Evolutionary conservation across 139 green algal species (phyloP), one percentile per base, ranked within the genome.

Genomic region (Trebouxia sp.): DNA sequence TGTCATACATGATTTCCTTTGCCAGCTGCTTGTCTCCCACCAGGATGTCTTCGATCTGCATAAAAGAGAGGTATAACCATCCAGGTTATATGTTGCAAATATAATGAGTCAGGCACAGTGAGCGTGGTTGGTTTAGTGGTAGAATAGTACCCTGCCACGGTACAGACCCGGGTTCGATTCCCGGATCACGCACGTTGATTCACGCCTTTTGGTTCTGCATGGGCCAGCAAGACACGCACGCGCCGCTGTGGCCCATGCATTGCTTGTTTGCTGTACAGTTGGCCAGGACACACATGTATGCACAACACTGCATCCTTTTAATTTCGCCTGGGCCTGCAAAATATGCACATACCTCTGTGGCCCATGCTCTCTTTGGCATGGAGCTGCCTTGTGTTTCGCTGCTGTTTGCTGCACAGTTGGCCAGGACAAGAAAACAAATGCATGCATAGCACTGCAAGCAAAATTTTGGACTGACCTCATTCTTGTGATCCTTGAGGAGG

Each of bases 1-100:
- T 90, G 79, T 97, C 94, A 69, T 93, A 95, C 84, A 97, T 58
- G 14, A 97, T 80, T 90, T 97, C 93, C 65, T 89, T 90, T 6
- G 89, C 93, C 51, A 97, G 89, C 84, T 92, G 90, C 47, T 72
- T 76, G 88, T 98, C 94, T 0, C 79, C 89, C 65, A 89, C 93
- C 47, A 98, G 80, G 58, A 98, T 94, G 74, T 97, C 94, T 76
- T 96, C 91, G 14, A 97, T 80, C 85, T 89, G 58, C 69, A 53
- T 32, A 45, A 7, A 45, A 66, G 26, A 14, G 37, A 45, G 6
- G 56, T 41, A 24, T 38, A 38, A 37, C n/a, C n/a, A n/a, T n/a
- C n/a, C n/a, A n/a, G n/a, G n/a, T n/a, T n/a, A n/a, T n/a, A n/a
- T n/a, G n/a, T n/a, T n/a, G n/a, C n/a, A n/a, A n/a, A n/a, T n/a